Percentiles rank a stretch among this genome's conserved stretches.
Evolutionary conservation across 2,329 filamentous ascomycete genomes (phyloP).

Genomic region (Neofusicoccum cordaticola): DNA sequence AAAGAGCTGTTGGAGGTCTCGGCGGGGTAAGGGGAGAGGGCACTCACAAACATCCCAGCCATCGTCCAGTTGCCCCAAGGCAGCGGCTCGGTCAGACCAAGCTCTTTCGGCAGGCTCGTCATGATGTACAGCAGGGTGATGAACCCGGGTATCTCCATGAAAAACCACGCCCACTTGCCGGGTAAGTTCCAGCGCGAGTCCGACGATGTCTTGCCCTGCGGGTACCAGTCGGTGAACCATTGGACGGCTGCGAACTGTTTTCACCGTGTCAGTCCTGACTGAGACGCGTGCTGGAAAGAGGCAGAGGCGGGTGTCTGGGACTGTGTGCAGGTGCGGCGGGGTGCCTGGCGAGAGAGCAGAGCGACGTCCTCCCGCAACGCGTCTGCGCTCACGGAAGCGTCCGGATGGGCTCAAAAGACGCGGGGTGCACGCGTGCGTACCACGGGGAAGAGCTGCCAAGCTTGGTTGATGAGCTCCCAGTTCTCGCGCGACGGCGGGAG

Average conservation of each 20-base stretch:
- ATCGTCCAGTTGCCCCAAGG: conserved; percentile 79
- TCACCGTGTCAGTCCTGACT: too few species aligned
- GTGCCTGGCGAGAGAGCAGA: background rate
- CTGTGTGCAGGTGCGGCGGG: too few species aligned
- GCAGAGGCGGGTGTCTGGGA: too few species aligned
- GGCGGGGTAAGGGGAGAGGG: background rate
- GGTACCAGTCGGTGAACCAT: conserved; percentile 76
- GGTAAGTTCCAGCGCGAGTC: conserved; percentile 77
- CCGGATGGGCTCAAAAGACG: too few species aligned
- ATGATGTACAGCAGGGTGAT: conserved; percentile 77
- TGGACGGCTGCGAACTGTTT: conserved; percentile 67
- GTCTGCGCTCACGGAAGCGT: background rate
- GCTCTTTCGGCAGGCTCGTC: conserved; percentile 60
- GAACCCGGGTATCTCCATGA: conserved; percentile 82
- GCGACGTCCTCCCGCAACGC: background rate
- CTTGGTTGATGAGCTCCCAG: conserved; percentile 45
- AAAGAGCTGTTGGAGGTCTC: too few species aligned
- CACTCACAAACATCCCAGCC: conserved; percentile 60
- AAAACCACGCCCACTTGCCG: conserved; percentile 80
- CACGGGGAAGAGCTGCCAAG: conserved; percentile 52
- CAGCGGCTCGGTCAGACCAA: conserved; percentile 54
- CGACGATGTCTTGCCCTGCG: conserved; percentile 87
- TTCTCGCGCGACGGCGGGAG: conserved; percentile 51
- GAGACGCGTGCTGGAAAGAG: too few species aligned
- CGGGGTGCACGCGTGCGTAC: conserved; percentile 30